Evolutionary conservation across 2,329 filamentous ascomycete species (phyloP).

Genomic region (Neobulgaria alba): DNA sequence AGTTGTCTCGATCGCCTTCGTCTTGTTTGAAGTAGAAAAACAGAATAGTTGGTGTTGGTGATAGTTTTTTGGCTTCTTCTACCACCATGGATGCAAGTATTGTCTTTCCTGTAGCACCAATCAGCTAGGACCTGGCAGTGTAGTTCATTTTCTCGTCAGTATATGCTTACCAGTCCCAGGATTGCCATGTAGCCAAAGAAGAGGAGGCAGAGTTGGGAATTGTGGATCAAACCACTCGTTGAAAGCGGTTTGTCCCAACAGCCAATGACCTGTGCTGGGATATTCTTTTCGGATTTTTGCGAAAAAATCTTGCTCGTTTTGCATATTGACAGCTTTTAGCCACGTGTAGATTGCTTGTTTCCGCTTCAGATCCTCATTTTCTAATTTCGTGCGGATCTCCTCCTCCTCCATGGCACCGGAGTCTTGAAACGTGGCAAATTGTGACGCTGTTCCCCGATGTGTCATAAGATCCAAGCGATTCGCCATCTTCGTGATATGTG

Average conservation of each 20-base stretch:
- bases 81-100: conserved; percentile 32
- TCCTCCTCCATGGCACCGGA: conserved; percentile 2
- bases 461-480: background rate
- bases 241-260: conserved; percentile 18
- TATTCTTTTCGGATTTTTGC: conserved; percentile 12
- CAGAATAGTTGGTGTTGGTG: conserved; percentile 13
- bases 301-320: conserved; percentile 16
- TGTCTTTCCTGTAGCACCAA: conserved; percentile 25
- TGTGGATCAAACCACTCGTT: conserved; percentile 10
- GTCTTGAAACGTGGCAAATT: background rate
- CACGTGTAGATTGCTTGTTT: conserved; percentile 12
- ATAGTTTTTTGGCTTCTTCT: conserved; percentile 22
- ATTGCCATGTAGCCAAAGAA: conserved; percentile 33
- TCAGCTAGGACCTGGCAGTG: background rate
- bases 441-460: conserved; percentile 1
- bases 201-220: conserved; percentile 14
- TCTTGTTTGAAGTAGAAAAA: conserved; percentile 34
- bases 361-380: conserved; percentile 12
- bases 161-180: conserved; percentile 30
- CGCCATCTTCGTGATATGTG: conserved; percentile 1
- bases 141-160: background rate
- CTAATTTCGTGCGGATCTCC: conserved; percentile 6
- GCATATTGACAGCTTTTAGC: conserved; percentile 11
- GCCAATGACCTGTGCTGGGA: conserved; percentile 25
- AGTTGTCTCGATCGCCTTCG: conserved; percentile 25